These are phyloP conservation scores for Silybum marianum DNA, from an alignment of 129 eudicot species.

Conservation along the genomic window DNA sequence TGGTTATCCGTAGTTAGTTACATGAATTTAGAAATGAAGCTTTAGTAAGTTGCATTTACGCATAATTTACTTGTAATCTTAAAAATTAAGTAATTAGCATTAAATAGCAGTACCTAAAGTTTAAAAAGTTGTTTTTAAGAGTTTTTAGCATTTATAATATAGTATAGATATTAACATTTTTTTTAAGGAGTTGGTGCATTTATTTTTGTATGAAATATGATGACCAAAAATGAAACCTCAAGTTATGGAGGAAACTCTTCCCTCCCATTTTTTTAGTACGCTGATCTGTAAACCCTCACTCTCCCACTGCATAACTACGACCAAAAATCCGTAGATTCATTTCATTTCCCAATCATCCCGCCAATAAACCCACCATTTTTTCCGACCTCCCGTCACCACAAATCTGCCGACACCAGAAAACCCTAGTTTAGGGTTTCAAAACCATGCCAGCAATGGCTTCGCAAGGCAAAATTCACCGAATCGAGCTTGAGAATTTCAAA, in stretches of 20 bases:
- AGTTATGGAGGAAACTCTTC: conserved; percentile 14
- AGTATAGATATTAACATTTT: too few relatives aligned
- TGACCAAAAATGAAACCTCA: neutral
- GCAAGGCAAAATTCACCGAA: conserved; percentile 80
- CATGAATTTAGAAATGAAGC: too few relatives aligned
- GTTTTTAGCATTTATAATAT: too few relatives aligned
- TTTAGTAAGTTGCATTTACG: too few relatives aligned
- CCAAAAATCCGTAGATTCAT: neutral
- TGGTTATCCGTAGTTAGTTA: too few relatives aligned
- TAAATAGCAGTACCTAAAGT: too few relatives aligned
- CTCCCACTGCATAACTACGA: neutral
- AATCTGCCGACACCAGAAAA: conserved; percentile 8
- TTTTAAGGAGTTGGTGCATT: too few relatives aligned
- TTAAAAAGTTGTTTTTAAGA: too few relatives aligned
- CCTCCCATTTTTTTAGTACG: conserved; percentile 18
- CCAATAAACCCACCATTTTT: neutral
- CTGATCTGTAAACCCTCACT: conserved; percentile 25
- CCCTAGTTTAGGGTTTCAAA: conserved; percentile 39
- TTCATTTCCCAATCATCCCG: conserved; percentile 4
- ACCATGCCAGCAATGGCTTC: conserved; percentile 53
- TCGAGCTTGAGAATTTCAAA: conserved; percentile 96
- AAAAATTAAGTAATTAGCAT: too few relatives aligned
- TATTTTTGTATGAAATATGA: neutral
- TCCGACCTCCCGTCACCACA: neutral
- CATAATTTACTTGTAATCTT: too few relatives aligned